Conservation (phyloP, 1,284 basidiomycete species). For the Anthracocystis setariae region DNA sequence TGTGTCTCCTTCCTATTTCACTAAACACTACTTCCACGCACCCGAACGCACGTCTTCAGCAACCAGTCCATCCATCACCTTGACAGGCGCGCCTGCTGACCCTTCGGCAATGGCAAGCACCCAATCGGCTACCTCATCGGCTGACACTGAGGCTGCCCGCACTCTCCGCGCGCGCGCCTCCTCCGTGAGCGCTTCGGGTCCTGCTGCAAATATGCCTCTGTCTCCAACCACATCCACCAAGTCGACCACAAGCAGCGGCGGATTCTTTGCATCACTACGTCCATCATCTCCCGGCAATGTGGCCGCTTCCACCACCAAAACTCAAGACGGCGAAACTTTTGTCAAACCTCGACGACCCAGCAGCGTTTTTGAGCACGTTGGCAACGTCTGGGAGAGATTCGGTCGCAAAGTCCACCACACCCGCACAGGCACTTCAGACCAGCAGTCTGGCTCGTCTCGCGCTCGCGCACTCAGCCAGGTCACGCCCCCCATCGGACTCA, state of each 20-base stretch:
- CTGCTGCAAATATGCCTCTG: constrained; percentile 15
- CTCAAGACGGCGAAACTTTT: constrained; percentile 17
- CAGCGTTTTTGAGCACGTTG: constrained; percentile 62
- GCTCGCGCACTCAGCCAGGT: constrained; percentile 24
- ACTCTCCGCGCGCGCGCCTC: constrained; percentile 7
- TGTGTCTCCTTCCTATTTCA: constrained; percentile 43
- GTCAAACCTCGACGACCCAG: constrained; percentile 43
- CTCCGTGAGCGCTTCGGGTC: constrained; percentile 20
- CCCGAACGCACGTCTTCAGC: constrained; percentile 25
- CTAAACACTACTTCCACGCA: constrained; percentile 37
- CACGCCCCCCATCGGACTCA: constrained; percentile 25
- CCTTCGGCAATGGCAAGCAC: constrained; percentile 7
- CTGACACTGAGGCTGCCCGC: constrained; percentile 8
- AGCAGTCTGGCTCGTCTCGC: constrained; percentile 26
- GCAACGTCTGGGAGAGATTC: constrained; percentile 57
- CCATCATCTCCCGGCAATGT: constrained; percentile 43
- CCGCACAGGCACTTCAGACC: constrained; percentile 29
- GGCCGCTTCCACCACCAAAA: constrained; percentile 7
- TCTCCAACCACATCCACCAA: constrained; percentile 33
- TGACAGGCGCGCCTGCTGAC: constrained; percentile 36
- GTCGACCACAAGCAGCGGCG: constrained; percentile 15
- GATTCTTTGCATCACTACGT: constrained; percentile 49
- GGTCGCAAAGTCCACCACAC: constrained; percentile 52
- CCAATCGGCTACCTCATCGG: constrained; percentile 3
- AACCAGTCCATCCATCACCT: constrained; percentile 46